Conservation (phyloP, 2,329 filamentous ascomycete genomes). For the Aspergillus sp. region DNA sequence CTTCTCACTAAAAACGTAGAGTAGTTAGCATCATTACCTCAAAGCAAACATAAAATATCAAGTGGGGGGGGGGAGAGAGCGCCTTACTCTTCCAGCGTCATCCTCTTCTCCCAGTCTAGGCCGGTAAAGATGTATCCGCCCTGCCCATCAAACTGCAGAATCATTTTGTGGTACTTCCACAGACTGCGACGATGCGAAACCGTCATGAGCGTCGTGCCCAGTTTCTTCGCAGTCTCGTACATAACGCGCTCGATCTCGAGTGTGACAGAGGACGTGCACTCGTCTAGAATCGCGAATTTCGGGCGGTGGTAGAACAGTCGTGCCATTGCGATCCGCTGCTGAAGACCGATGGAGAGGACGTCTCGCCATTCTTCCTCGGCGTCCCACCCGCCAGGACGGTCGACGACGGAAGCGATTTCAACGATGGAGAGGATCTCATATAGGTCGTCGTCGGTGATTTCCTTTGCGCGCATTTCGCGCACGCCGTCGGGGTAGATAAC, state of each 20-base stretch:
- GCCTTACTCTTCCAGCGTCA: conserved; percentile 78
- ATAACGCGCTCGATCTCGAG: conserved; percentile 92
- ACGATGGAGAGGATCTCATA: conserved; percentile 73
- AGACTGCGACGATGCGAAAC: conserved; percentile 87
- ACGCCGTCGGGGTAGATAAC: conserved; percentile 93
- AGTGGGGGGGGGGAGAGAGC: background rate
- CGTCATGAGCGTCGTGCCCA: conserved; percentile 95
- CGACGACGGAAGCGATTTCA: conserved; percentile 78
- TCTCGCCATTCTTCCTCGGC: conserved; percentile 96
- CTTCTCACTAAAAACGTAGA: conserved; percentile 62
- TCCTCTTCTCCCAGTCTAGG: conserved; percentile 80
- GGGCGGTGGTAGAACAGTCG: conserved; percentile 91
- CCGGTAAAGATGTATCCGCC: conserved; percentile 86
- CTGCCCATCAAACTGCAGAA: conserved; percentile 95
- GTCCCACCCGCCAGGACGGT: conserved; percentile 81
- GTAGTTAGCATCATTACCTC: conserved; percentile 7
- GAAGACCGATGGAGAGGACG: conserved; percentile 84
- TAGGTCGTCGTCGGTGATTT: conserved; percentile 78
- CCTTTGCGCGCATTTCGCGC: conserved; percentile 81
- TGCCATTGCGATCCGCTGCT: conserved; percentile 96
- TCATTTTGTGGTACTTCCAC: conserved; percentile 95
- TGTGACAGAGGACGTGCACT: conserved; percentile 94
- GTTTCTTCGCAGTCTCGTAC: conserved; percentile 91
- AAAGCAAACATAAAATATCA: background rate
- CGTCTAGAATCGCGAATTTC: conserved; percentile 91